Evolutionary conservation across 257 asterid species (phyloP), one percentile per base, ranked within the genome.

Genomic region (Salvia rosmarinus): DNA sequence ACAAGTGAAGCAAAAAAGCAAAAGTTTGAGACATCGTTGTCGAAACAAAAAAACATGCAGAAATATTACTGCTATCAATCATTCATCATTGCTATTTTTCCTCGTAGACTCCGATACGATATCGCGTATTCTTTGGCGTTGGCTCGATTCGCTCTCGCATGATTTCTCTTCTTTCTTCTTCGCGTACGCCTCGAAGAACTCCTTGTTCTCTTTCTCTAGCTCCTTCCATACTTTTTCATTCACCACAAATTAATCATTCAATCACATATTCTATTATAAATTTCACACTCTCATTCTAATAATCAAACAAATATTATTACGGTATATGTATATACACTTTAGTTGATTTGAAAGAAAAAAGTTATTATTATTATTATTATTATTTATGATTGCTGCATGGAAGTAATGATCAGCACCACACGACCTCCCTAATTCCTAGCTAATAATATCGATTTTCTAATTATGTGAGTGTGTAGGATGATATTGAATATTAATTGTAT

Each of bases 181-280:
- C 28, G 35, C 64, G 75, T 79, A 79, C 28, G 43, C 68, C 19
- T 79, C 81, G 20, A 80, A 77, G 75, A 70, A 82, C 9, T 56
- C 81, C 34, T 71, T 73, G 74, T 84, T 83, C 79, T 83, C 84
- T 72, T 82, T 88, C 85, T 85, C 95, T 0, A 90, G 79, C 86
- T 88, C 96, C 64, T 86, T 88, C 96, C 96, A 90, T 75, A 90
- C 96, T 89, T 6, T 50, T 3, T 3, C 47, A 42, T 42, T 2
- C 49, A 2, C 49, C 49, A 43, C 49, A 50, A 2, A 28, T 28
- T 28, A 28, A 28, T 28, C 32, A 77, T 52, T 12, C 19, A 47
- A 5, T 16, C 19, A n/a, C n/a, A n/a, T n/a, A n/a, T n/a, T n/a
- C n/a, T n/a, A n/a, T n/a, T n/a, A n/a, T n/a, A n/a, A n/a, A n/a